Conservation (phyloP, 2,329 filamentous ascomycete species). For the Colletotrichum echinochloae region DNA sequence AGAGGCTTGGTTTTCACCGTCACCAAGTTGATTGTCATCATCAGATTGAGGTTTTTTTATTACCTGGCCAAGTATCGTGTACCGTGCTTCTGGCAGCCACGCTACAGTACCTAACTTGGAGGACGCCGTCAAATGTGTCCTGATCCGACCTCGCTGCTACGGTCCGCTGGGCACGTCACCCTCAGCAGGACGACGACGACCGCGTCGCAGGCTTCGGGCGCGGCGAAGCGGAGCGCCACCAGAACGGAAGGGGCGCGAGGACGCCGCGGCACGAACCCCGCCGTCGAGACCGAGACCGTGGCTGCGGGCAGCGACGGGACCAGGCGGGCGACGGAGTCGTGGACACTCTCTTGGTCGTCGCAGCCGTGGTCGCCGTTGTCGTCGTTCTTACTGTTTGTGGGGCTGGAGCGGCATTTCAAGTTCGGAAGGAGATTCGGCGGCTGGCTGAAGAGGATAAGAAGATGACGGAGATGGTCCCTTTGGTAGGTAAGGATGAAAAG, state of each 20-base stretch:
- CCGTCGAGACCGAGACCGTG: not conserved
- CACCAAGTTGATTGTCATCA: not conserved
- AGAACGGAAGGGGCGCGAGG: not conserved
- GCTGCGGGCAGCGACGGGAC: not conserved
- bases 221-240: not conserved
- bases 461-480: conserved; percentile 23
- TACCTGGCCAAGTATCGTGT: not conserved
- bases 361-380: not conserved
- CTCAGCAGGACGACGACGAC: not conserved
- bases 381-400: not conserved
- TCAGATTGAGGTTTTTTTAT: not conserved
- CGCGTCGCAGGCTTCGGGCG: not conserved
- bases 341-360: not conserved
- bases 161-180: not conserved
- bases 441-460: conserved; percentile 39
- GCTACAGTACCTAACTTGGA: not conserved
- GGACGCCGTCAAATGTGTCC: not conserved
- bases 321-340: not conserved
- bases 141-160: not conserved
- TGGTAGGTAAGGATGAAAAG: no score
- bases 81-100: not conserved
- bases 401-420: not conserved
- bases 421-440: conserved; percentile 5
- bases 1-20: not conserved
- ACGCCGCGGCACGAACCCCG: not conserved